phyloP scores from a whole-genome alignment of 169 alveolate genomes.

The Neospora caninum region DNA sequence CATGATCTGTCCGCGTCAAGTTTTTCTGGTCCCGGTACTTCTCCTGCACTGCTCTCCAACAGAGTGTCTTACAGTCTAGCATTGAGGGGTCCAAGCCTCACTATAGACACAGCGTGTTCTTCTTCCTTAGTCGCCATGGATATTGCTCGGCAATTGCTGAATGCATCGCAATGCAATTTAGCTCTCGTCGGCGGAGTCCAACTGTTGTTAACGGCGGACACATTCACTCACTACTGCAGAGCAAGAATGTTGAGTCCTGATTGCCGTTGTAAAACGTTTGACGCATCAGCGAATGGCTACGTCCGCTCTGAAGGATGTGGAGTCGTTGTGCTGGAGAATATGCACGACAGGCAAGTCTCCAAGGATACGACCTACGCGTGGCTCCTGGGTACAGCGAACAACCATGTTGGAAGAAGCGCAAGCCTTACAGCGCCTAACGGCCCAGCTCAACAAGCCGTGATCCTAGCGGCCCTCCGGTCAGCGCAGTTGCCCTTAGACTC shows the following conservation, averaged over 20 bases:
- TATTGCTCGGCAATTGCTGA: slow-evolving; percentile 65
- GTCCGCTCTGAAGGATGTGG: slow-evolving; percentile 80
- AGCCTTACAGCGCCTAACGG: slow-evolving; percentile 82
- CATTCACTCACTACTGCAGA: slow-evolving; percentile 70
- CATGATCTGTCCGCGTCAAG: background rate
- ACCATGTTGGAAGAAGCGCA: slow-evolving; percentile 77
- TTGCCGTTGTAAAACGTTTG: slow-evolving; percentile 76
- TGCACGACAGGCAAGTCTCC: slow-evolving; percentile 38
- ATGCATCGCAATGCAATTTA: slow-evolving; percentile 31
- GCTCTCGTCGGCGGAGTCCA: slow-evolving; percentile 77
- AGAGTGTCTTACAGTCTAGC: slow-evolving; percentile 73
- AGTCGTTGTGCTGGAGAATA: slow-evolving; percentile 67
- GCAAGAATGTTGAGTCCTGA: slow-evolving; percentile 74
- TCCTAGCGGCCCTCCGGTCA: slow-evolving; percentile 60
- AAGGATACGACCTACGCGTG: slow-evolving; percentile 62
- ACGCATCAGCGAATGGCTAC: slow-evolving; percentile 77
- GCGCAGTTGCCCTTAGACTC: slow-evolving; percentile 6
- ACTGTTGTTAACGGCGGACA: slow-evolving; percentile 66
- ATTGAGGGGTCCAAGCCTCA: slow-evolving; percentile 76
- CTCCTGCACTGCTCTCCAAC: slow-evolving; percentile 73
- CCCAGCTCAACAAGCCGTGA: slow-evolving; percentile 76
- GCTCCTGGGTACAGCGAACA: slow-evolving; percentile 71
- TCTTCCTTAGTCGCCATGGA: slow-evolving; percentile 79
- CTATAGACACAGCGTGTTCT: slow-evolving; percentile 83
- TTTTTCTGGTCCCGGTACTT: slow-evolving; percentile 65